These are phyloP conservation scores for Monilinia fructigena DNA, from an alignment of 2,329 filamentous ascomycete species.

Conservation along the genomic window DNA sequence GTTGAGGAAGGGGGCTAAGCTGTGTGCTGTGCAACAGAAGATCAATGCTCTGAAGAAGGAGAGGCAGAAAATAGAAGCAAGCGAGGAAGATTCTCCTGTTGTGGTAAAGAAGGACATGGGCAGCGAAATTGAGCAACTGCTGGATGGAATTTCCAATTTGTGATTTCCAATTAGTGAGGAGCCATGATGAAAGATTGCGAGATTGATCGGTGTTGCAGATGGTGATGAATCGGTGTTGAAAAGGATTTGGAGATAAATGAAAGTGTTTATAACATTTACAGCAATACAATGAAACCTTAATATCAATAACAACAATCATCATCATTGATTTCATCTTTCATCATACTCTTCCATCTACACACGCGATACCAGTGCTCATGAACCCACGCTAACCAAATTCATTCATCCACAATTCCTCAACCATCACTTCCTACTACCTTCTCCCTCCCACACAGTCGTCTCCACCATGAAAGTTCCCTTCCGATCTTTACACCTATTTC, in stretches of 20 bases:
- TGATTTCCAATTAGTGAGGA: not conserved
- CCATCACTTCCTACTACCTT: slow-evolving; percentile 21
- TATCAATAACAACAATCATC: not conserved
- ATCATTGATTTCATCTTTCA: not conserved
- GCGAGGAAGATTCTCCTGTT: not conserved
- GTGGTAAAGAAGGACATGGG: not conserved
- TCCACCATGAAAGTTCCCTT: slow-evolving; percentile 60
- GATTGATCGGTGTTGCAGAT: not conserved
- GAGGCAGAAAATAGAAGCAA: not conserved
- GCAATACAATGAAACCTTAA: not conserved
- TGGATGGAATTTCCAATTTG: slow-evolving; percentile 11
- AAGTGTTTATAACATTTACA: not conserved
- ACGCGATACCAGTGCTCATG: too few species aligned
- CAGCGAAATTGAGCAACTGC: slow-evolving; percentile 14
- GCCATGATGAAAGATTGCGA: not conserved
- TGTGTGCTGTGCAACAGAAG: not conserved
- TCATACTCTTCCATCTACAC: not conserved
- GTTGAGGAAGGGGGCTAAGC: not conserved
- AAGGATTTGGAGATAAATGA: not conserved
- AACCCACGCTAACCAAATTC: slow-evolving; percentile 9
- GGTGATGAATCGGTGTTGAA: not conserved
- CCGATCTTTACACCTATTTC: slow-evolving; percentile 55
- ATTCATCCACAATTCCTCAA: not conserved
- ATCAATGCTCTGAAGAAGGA: slow-evolving; percentile 3
- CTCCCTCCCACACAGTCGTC: slow-evolving; percentile 60